phyloP scores from a whole-genome alignment of 2,329 filamentous ascomycete genomes.

The Trichoderma koningii region DNA sequence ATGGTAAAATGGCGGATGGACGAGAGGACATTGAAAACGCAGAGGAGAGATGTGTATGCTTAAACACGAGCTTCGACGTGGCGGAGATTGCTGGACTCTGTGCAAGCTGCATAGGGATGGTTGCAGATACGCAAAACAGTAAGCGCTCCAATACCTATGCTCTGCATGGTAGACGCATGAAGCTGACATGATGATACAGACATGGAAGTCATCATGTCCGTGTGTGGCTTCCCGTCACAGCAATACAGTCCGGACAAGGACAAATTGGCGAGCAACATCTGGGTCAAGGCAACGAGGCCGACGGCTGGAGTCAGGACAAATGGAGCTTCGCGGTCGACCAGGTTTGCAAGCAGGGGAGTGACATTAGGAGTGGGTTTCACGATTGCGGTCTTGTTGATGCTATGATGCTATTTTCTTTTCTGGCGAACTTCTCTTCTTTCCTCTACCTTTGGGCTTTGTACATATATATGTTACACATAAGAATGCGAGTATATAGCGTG shows the following conservation, averaged over 20 bases:
- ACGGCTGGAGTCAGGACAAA: slow-evolving; percentile 26
- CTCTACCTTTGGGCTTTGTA: too few species aligned
- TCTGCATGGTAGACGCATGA: too few species aligned
- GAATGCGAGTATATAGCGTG: too few species aligned
- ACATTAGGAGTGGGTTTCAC: not conserved
- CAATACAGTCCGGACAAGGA: slow-evolving; percentile 40
- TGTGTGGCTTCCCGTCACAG: slow-evolving; percentile 39
- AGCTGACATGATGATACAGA: slow-evolving; percentile 32
- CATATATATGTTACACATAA: too few species aligned
- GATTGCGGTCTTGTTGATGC: slow-evolving; percentile 1
- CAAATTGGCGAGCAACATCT: slow-evolving; percentile 38
- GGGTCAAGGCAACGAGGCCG: slow-evolving; percentile 40
- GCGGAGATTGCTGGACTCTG: slow-evolving; percentile 43
- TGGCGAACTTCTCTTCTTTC: too few species aligned
- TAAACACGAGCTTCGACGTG: slow-evolving; percentile 46
- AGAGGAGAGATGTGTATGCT: slow-evolving; percentile 44
- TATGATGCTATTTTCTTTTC: not conserved
- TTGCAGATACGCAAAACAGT: slow-evolving; percentile 40
- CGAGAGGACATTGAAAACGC: slow-evolving; percentile 22
- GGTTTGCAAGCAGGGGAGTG: not conserved
- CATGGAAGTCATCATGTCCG: slow-evolving; percentile 42
- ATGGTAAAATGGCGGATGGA: slow-evolving; percentile 26
- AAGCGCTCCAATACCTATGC: slow-evolving; percentile 27
- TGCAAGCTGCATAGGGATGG: slow-evolving; percentile 42
- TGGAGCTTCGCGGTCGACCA: not conserved